A percentile compares a stretch with the other conserved stretches of the same genome.
Conservation (phyloP, 306 rosid species). For the Crotalaria pallida region DNA sequence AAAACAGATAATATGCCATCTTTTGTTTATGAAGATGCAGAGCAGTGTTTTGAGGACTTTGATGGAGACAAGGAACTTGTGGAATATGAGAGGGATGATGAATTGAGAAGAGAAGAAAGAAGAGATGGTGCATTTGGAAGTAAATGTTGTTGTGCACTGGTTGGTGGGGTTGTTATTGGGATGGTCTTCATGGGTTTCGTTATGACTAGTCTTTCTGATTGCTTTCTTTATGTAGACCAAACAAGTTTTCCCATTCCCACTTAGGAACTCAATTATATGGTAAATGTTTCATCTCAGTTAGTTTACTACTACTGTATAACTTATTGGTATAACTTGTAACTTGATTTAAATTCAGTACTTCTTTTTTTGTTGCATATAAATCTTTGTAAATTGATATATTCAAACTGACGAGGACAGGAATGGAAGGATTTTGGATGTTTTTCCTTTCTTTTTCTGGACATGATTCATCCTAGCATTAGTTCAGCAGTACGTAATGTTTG, state of each 20-base stretch:
- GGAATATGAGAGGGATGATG: not conserved
- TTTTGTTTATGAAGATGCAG: conserved; percentile 17
- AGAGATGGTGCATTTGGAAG: conserved; percentile 1
- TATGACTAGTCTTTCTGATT: conserved; percentile 23
- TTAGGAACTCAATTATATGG: not conserved
- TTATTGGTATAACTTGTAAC: not conserved
- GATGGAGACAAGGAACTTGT: conserved; percentile 1
- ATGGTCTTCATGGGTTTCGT: conserved; percentile 35
- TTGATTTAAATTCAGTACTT: not conserved
- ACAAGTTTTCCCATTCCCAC: conserved; percentile 36
- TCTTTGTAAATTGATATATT: not conserved
- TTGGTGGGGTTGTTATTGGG: conserved; percentile 40
- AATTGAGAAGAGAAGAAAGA: conserved; percentile 2
- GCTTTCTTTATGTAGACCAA: conserved; percentile 21
- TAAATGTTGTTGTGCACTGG: conserved; percentile 35
- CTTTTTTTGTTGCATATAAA: not conserved
- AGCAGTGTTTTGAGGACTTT: not conserved
- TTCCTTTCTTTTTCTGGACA: not conserved
- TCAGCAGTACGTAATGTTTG: not conserved
- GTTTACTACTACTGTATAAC: not conserved
- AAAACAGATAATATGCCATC: not conserved
- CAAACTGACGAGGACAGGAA: not conserved
- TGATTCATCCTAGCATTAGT: not conserved
- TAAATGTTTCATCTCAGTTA: not conserved
- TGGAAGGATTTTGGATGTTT: not conserved